Base-by-base conservation (phyloP, 225 moss, liverwort and hornwort genomes). In the Antitrichia curtipendula region DNA sequence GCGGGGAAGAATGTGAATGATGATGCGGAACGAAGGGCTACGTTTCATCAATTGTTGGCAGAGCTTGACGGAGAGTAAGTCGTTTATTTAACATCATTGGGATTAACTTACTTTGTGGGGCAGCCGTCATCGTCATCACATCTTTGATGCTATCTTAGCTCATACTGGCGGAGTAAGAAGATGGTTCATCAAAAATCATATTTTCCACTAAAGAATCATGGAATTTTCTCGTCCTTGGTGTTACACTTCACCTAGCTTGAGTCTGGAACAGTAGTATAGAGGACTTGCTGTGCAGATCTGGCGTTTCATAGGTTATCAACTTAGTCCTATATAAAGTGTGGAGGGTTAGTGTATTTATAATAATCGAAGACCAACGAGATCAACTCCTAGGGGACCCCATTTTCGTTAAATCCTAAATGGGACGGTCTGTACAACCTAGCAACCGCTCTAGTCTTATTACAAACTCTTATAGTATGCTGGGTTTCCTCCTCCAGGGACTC, bases 41-140 rank as follows among this genome's bases (percentile, higher is more conserved):
- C 99, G 23, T 99, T 97, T 86, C 95, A 96, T 78, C 99, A 99
- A 88, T 91, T 99, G 88, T 91, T 99, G 89, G 92, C 99, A 81
- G 99, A 99, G 93, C 96, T 99, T 71, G 99, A 99, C 89, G 99
- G 93, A 93, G 96, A 97, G 98, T 99, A 95, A 86, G 98, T 94
- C n/a, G 18, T 56, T 82, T 86, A 22, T 86, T 80, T 49, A 73
- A 64, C 12, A 72, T 73, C 52, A 72, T 49, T 40, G 54, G 58
- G 63, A 13, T 61, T 62, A 7, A 49, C 25, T 64, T 58, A 23
- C 41, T 69, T 63, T 68, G 32, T 45, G 69, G 57, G 61, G 76
- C 57, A 87, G 49, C 36, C 27, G 68, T 57, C 75, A 28, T 81
- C 59, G 31, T 75, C 36, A 41, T 71, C 50, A n/a, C 29, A 65